Base-by-base conservation (phyloP, 371 early-diverging fungal species). In the Apophysomyces variabilis region DNA sequence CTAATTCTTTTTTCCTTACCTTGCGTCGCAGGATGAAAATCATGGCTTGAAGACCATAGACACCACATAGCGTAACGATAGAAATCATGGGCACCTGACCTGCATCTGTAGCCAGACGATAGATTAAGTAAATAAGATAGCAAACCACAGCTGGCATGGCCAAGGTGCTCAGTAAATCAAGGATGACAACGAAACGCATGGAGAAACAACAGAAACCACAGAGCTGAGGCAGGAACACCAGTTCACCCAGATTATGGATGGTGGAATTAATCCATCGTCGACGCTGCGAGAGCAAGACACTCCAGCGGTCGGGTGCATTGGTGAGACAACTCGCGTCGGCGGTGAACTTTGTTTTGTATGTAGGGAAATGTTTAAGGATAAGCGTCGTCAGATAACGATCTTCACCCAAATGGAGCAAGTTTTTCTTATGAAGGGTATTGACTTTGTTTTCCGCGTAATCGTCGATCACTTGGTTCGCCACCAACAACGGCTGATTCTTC, bases 231-330 rank as follows among this genome's bases (percentile, higher is more conserved):
- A 98, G 82, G 57, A 90, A 83, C 57, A 94, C 83, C 39, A 98
- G 82, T 76, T 96, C 98, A 68, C 95, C 92, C 57, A 98, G 76
- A 71, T 99, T 99, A 78, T 96, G 96, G 38, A 99, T 91, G 0
- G 99, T 99, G 7, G 97, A 96, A 76, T 99, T 99, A 69, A 99
- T 99, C 99, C 99, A 99, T 57, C 99, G 87, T 72, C 99, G 92
- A 66, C 99, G 90, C 74, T 99, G 99, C 2, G 99, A 99, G 21
- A 99, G 72, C 50, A 99, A 84, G 3, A 99, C 93, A 38, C 85
- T 81, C 90, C 97, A 99, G 67, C 85, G 87, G 64, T 96, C 98
- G 0, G 99, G 99, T 1, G 97, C 99, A 62, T 89, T 90, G 16
- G 99, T 99, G 64, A 89, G 87, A 76, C 99, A 99, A 70, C 90